Evolutionary conservation across 768 basidiomycete genomes (phyloP).

Genomic region (Mycena filopes): DNA sequence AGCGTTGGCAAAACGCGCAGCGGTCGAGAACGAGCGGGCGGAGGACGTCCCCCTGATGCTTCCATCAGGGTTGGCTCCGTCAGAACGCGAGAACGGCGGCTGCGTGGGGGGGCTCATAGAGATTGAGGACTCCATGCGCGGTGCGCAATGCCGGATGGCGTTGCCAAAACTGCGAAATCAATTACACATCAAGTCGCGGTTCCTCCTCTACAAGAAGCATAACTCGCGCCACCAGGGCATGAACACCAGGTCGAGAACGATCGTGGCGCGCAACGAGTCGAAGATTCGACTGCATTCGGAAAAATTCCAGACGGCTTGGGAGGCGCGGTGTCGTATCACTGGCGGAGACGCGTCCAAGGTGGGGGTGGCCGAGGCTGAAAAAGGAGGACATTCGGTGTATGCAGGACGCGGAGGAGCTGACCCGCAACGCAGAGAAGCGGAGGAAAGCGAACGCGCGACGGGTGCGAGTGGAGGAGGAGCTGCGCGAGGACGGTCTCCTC

Average conservation of each 20-base stretch:
- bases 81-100: neutral
- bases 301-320: slow-evolving; percentile 26
- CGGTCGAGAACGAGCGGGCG: neutral
- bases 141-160: neutral
- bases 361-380: neutral
- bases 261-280: slow-evolving; percentile 15
- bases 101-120: neutral
- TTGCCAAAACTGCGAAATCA: neutral
- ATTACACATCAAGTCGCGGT: neutral
- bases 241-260: neutral
- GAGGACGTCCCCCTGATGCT: neutral
- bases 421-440: neutral
- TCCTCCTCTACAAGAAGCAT: neutral
- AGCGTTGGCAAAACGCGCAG: neutral
- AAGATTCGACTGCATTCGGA: slow-evolving; percentile 22
- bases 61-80: neutral
- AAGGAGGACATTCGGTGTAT: slow-evolving; percentile 20
- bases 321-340: neutral
- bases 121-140: neutral
- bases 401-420: slow-evolving; percentile 12
- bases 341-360: slow-evolving; percentile 6
- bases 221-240: neutral
- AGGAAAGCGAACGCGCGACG: neutral
- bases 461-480: neutral
- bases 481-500: neutral